Evolutionary conservation across 2,329 filamentous ascomycete species (phyloP).

Genomic region (Fusarium musae): DNA sequence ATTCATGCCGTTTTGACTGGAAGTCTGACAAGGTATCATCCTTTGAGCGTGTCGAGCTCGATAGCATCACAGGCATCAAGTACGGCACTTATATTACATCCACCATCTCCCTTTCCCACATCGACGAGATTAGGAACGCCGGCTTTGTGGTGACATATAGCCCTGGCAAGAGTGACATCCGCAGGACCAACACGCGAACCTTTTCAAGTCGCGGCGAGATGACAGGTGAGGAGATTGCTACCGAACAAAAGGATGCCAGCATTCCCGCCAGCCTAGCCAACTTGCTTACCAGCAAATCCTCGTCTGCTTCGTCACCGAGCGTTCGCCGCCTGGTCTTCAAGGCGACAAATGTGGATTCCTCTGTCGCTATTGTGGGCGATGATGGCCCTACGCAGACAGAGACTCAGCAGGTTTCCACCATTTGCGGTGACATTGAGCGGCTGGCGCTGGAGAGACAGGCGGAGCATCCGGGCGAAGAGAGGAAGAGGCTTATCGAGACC

Average conservation of each 20-base stretch:
- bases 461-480: slow-evolving; percentile 54
- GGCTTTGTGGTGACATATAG: slow-evolving; percentile 85
- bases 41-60: slow-evolving; percentile 86
- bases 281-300: slow-evolving; percentile 54
- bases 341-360: slow-evolving; percentile 58
- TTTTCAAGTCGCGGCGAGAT: slow-evolving; percentile 65
- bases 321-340: slow-evolving; percentile 35
- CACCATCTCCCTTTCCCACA: slow-evolving; percentile 80
- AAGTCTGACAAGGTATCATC: slow-evolving; percentile 92
- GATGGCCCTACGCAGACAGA: slow-evolving; percentile 61
- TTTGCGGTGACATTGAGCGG: slow-evolving; percentile 82
- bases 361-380: slow-evolving; percentile 62
- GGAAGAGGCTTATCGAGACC: slow-evolving; percentile 62
- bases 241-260: slow-evolving; percentile 34
- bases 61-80: slow-evolving; percentile 77
- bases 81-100: slow-evolving; percentile 92
- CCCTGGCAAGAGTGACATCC: slow-evolving; percentile 75
- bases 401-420: slow-evolving; percentile 66
- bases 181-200: slow-evolving; percentile 86
- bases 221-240: slow-evolving; percentile 39
- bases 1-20: slow-evolving; percentile 94
- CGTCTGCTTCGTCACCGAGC: slow-evolving; percentile 12
- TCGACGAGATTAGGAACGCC: slow-evolving; percentile 82
- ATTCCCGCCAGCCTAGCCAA: slow-evolving; percentile 53
- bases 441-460: slow-evolving; percentile 65